A percentile compares a stretch with the other conserved stretches of the same genome.
These are phyloP conservation scores for Athelia sp. DNA, from an alignment of 1,284 basidiomycete species.

Conservation along the genomic window DNA sequence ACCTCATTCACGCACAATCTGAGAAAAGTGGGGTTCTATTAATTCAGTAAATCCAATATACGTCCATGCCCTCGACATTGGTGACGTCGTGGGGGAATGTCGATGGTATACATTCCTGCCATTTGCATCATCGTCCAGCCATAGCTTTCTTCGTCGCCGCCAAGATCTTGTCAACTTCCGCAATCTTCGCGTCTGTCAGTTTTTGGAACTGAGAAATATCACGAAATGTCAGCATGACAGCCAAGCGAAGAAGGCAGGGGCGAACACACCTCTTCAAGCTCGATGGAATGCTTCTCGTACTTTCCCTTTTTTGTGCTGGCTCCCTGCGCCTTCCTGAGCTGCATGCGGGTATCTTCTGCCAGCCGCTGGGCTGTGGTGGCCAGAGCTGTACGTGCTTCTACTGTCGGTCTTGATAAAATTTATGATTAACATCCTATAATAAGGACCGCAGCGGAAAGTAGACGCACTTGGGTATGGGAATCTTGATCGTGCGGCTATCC, in stretches of 20 bases:
- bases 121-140: slow-evolving; percentile 22
- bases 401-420: slow-evolving; percentile 52
- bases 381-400: slow-evolving; percentile 59
- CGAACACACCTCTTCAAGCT: slow-evolving; percentile 53
- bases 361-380: slow-evolving; percentile 50
- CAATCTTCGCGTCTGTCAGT: slow-evolving; percentile 53
- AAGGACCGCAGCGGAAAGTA: background rate
- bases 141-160: slow-evolving; percentile 58
- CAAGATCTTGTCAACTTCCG: slow-evolving; percentile 62
- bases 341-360: slow-evolving; percentile 70
- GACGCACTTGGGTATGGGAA: slow-evolving; percentile 72
- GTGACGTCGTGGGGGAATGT: too few relatives aligned
- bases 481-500: slow-evolving; percentile 65
- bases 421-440: background rate
- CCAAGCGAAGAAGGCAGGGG: slow-evolving; percentile 1
- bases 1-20: too few relatives aligned
- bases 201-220: slow-evolving; percentile 69
- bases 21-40: too few relatives aligned
- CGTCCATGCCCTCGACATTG: too few relatives aligned
- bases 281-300: slow-evolving; percentile 60
- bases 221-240: slow-evolving; percentile 1
- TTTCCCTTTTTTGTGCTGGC: slow-evolving; percentile 63
- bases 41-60: too few relatives aligned
- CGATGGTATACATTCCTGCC: too few relatives aligned
- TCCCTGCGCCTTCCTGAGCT: slow-evolving; percentile 65